Evolutionary conservation across 148 eudicot species (phyloP), one percentile per base, ranked within the genome.

Genomic region (Dysphania ambrosioides): DNA sequence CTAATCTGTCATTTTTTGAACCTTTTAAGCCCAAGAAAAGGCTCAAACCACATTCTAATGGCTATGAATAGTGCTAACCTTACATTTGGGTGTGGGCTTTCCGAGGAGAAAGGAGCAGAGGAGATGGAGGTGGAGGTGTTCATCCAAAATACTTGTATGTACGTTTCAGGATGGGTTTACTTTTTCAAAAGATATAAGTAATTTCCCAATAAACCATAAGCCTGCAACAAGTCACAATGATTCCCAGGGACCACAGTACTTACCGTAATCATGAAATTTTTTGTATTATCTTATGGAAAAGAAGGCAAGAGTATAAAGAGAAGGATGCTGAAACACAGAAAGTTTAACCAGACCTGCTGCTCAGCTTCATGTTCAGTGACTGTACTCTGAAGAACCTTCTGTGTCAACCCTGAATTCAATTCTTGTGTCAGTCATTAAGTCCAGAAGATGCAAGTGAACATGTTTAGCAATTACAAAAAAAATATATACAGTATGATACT

Each of bases 311-410:
- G 23, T 62, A 51, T 16, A 40, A 11, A 42, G 60, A 31, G 26
- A 32, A 61, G 55, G 13, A 53, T 53, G 66, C 47, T 53, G 51
- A 40, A 5, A 71, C 15, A 53, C 12, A 23, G 27, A 13, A 36
- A 70, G 12, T 71, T n/a, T 75, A 18, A 73, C 24, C 85, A 64
- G 21, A 94, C 98, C 93, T 85, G 89, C 67, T 85, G 79, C 79
- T 94, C 97, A 84, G 98, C 97, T 85, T 94, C 97, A 64, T 67
- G 74, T 81, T 88, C 97, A 72, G 79, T 79, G 35, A 88, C 74
- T 31, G 79, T 84, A 80, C 98, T 94, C 64, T 76, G 79, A 71
- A 90, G 90, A 79, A 87, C 98, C 82, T 82, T 87, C 66, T 86
- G 71, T 38, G 90, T 88, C 89, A 94, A 86, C 53, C 98, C 98